These are phyloP conservation scores for Adansonia digitata DNA, from an alignment of 345 rosid genomes.

Conservation along the genomic window DNA sequence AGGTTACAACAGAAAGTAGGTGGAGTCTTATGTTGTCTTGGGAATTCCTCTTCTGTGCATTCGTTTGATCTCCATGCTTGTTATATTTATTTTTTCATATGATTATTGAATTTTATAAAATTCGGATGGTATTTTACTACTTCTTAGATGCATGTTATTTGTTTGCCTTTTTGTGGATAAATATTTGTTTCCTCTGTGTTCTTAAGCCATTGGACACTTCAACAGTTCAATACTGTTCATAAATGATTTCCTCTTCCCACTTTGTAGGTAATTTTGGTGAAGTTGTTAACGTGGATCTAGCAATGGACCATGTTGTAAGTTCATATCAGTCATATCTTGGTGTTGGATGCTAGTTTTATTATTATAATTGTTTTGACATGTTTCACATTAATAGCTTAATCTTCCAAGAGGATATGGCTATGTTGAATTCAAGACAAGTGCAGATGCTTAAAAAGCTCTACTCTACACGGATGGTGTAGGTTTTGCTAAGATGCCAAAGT, in stretches of 20 bases:
- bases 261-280: conserved; percentile 83
- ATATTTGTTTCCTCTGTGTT: background rate
- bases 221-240: background rate
- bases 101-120: background rate
- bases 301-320: conserved; percentile 85
- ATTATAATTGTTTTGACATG: background rate
- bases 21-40: background rate
- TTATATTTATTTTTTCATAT: background rate
- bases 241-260: background rate
- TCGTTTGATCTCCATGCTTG: background rate
- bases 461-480: conserved; percentile 93
- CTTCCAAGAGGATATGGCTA: conserved; percentile 78
- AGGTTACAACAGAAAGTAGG: background rate
- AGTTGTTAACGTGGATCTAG: conserved; percentile 75
- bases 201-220: background rate
- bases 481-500: conserved; percentile 11
- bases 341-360: background rate
- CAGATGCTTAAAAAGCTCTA: conserved; percentile 91
- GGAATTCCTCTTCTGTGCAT: background rate
- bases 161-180: background rate
- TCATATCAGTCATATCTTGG: conserved; percentile 10
- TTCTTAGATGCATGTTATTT: background rate
- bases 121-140: background rate
- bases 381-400: conserved; percentile 33
- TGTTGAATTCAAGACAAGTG: conserved; percentile 84